Base-by-base conservation (phyloP, 495 filamentous ascomycete genomes). In the Hypoxylon crocopeplum region DNA sequence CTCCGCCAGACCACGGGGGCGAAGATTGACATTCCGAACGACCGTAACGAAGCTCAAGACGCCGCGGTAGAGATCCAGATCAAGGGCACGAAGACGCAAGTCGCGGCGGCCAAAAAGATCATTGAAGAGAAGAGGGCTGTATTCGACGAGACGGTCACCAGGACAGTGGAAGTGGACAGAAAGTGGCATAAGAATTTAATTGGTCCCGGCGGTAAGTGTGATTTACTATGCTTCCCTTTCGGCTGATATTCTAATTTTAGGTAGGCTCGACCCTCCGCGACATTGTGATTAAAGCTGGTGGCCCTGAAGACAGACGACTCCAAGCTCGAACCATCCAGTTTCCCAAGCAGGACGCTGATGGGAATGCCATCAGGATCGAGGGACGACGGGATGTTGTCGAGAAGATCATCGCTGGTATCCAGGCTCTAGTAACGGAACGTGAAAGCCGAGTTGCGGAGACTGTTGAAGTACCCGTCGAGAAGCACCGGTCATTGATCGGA, bases 171-270 rank as follows among this genome's bases (percentile, higher is more conserved):
- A 15, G 86, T 99, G 3, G 92, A 97, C 53, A 89, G 90, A 77
- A 93, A 92, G 75, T 86, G 92, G 69, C 95, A 99, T 77, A 88
- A 88, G 69, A 85, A 87, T 21, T 76, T 99, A 33, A 99, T 99
- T 73, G 94, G 94, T 45, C 76, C 84, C 61, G 87, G 88, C 68
- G 94, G 93, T 96, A 83, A 75, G 88, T 73, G 51, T 36, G 8
- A 33, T 50, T 8, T 21, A 34, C 8, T 12, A 2, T n/a, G 5
- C 6, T 17, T 2, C 20, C 39, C 7, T 7, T 29, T 21, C 27
- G 7, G 44, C n/a, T 29, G 11, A 25, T 49, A 33, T 69, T 49
- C 78, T 83, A 72, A 82, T 56, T 20, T 39, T 44, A 20, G n/a
- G 16, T 63, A 97, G 93, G 93, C 62, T 78, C 89, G 37, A 93